Evolutionary conservation across 495 filamentous ascomycete species (phyloP).

Genomic region (Hypoxylon lenormandii): DNA sequence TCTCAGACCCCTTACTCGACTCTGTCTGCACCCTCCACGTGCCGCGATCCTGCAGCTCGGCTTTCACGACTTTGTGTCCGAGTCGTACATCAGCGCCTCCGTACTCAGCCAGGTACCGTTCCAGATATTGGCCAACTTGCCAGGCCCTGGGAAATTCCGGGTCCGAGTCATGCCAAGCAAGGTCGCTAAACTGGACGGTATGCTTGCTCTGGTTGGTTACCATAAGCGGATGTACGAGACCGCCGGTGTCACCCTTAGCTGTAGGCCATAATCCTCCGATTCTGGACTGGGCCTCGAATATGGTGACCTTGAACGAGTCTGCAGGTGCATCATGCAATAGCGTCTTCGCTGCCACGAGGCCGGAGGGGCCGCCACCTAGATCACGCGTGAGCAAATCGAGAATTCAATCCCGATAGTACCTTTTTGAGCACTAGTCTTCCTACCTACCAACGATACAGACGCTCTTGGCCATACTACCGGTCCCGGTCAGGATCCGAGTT

Average conservation of each 20-base stretch:
- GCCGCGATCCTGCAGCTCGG: conserved; percentile 53
- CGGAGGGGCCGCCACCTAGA: conserved; percentile 81
- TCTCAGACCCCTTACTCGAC: conserved; percentile 45
- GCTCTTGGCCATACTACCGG: conserved; percentile 29
- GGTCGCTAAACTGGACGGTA: conserved; percentile 82
- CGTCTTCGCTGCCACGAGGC: conserved; percentile 83
- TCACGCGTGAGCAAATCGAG: conserved; percentile 9
- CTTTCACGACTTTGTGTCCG: conserved; percentile 64
- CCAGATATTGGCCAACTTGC: conserved; percentile 79
- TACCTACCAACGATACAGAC: conserved; percentile 45
- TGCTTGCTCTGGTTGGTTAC: conserved; percentile 81
- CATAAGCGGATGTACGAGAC: conserved; percentile 74
- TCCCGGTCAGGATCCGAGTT: conserved; percentile 25
- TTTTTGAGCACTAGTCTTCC: conserved; percentile 1
- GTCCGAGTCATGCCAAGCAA: conserved; percentile 70
- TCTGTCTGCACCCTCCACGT: conserved; percentile 69
- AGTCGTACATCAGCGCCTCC: conserved; percentile 62
- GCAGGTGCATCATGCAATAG: conserved; percentile 70
- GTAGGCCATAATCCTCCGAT: conserved; percentile 84
- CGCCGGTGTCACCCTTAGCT: conserved; percentile 54
- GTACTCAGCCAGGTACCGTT: conserved; percentile 71
- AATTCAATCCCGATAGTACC: neutral
- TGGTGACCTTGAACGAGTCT: conserved; percentile 72
- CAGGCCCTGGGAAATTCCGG: conserved; percentile 78
- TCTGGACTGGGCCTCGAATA: conserved; percentile 74